A percentile compares a stretch with the other conserved stretches of the same genome.
phyloP scores from a whole-genome alignment of 2,329 filamentous ascomycete genomes.

The Ambrosiella beaveri region DNA sequence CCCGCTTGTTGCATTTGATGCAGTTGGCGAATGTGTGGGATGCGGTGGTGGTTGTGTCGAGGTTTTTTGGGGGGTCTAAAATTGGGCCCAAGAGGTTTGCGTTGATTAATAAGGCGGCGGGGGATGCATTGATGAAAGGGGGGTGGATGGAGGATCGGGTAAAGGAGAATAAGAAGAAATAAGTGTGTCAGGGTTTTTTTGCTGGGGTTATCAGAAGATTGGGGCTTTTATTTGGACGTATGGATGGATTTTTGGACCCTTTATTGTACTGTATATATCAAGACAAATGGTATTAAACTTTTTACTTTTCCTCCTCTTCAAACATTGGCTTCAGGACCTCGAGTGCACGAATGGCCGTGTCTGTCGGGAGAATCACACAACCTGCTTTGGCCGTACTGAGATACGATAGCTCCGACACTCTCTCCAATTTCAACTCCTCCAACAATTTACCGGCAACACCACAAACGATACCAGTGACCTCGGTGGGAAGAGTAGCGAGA shows the following conservation, averaged over 20 bases:
- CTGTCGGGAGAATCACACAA: slow-evolving; percentile 59
- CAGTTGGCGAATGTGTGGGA: slow-evolving; percentile 92
- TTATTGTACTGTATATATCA: background rate
- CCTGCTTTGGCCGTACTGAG: slow-evolving; percentile 77
- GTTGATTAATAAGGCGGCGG: slow-evolving; percentile 70
- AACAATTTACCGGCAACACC: slow-evolving; percentile 75
- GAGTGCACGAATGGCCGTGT: slow-evolving; percentile 32
- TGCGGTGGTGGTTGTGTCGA: slow-evolving; percentile 76
- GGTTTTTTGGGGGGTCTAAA: slow-evolving; percentile 89
- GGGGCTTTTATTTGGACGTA: background rate
- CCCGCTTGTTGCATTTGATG: slow-evolving; percentile 72
- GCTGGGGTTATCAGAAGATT: background rate
- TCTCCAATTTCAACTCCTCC: slow-evolving; percentile 43
- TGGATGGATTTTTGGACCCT: background rate
- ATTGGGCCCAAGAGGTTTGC: slow-evolving; percentile 80
- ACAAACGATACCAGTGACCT: slow-evolving; percentile 88
- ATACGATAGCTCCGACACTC: slow-evolving; percentile 67
- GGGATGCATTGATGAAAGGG: slow-evolving; percentile 67
- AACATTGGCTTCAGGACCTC: slow-evolving; percentile 44
- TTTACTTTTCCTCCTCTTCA: slow-evolving; percentile 18
- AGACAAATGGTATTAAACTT: background rate
- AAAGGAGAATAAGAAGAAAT: slow-evolving; percentile 24
- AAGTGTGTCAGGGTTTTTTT: background rate
- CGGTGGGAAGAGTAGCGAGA: slow-evolving; percentile 59
- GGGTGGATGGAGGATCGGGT: slow-evolving; percentile 43